Conservation (phyloP, 441 rosid species). For the Populus hybrid region DNA sequence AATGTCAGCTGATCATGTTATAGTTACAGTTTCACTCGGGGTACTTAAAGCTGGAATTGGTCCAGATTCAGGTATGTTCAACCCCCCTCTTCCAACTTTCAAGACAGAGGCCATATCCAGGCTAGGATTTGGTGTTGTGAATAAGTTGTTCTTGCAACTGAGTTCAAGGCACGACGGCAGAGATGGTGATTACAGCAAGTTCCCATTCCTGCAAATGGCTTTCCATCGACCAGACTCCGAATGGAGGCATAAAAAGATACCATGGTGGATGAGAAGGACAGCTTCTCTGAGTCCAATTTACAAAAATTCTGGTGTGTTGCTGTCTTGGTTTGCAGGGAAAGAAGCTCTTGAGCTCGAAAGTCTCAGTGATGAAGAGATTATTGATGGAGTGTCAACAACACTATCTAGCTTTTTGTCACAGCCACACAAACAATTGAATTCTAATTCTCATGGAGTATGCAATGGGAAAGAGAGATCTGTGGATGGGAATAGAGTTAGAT, state of each 20-base stretch:
- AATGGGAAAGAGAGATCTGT: conserved; percentile 35
- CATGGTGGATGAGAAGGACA: conserved; percentile 95
- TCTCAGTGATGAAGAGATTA: conserved; percentile 65
- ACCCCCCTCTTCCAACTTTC: conserved; percentile 71
- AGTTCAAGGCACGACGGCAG: conserved; percentile 31
- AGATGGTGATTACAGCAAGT: conserved; percentile 26
- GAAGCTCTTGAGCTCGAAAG: conserved; percentile 87
- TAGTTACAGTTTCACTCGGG: conserved; percentile 87
- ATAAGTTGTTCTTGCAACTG: conserved; percentile 73
- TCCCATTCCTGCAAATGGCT: conserved; percentile 75
- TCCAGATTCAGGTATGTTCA: conserved; percentile 55
- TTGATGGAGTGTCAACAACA: conserved; percentile 60
- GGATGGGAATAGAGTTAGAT: conserved; percentile 27
- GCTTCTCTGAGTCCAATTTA: conserved; percentile 77
- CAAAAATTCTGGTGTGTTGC: conserved; percentile 58
- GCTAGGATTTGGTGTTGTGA: conserved; percentile 88
- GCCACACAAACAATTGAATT: conserved; percentile 28
- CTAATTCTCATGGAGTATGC: conserved; percentile 20
- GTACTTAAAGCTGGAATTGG: conserved; percentile 76
- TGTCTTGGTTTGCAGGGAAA: conserved; percentile 95
- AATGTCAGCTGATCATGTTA: conserved; percentile 80
- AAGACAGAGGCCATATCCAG: conserved; percentile 77
- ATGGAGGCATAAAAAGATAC: conserved; percentile 52
- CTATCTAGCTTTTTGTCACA: conserved; percentile 45
- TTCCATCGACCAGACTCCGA: conserved; percentile 57